Conservation (phyloP, 2,329 filamentous ascomycete genomes). For the Ceratocystis eucalypticola region DNA sequence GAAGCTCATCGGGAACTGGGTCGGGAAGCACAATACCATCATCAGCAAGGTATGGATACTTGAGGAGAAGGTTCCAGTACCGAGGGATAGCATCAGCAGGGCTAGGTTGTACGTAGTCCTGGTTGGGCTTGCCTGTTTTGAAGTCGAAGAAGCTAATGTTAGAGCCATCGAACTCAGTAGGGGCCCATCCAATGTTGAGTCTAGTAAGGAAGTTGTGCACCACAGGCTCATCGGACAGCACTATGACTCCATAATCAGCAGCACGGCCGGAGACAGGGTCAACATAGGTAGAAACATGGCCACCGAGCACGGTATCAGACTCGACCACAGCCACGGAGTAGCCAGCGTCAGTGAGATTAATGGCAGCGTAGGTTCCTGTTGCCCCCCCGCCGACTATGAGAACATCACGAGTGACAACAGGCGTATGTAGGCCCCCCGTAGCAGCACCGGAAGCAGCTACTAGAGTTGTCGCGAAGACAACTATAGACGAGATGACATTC, state of each 20-base stretch:
- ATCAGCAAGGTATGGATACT: slow-evolving; percentile 10
- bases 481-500: neutral
- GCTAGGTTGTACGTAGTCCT: slow-evolving; percentile 1
- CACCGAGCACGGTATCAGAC: slow-evolving; percentile 59
- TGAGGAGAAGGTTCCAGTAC: slow-evolving; percentile 7
- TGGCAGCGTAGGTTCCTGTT: slow-evolving; percentile 55
- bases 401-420: slow-evolving; percentile 47
- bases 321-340: slow-evolving; percentile 58
- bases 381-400: slow-evolving; percentile 58
- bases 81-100: neutral
- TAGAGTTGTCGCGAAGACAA: neutral
- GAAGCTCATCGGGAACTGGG: slow-evolving; percentile 33
- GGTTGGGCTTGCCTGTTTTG: neutral
- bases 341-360: slow-evolving; percentile 57
- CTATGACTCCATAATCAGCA: slow-evolving; percentile 58
- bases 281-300: slow-evolving; percentile 59
- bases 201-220: slow-evolving; percentile 75
- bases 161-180: neutral
- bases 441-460: slow-evolving; percentile 15
- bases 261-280: slow-evolving; percentile 60
- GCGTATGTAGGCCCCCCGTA: neutral
- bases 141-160: slow-evolving; percentile 13
- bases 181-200: slow-evolving; percentile 36
- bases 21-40: slow-evolving; percentile 27
- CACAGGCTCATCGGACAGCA: slow-evolving; percentile 56